phyloP scores from a whole-genome alignment of 495 filamentous ascomycete species.

The Penicillium riverlandense region DNA sequence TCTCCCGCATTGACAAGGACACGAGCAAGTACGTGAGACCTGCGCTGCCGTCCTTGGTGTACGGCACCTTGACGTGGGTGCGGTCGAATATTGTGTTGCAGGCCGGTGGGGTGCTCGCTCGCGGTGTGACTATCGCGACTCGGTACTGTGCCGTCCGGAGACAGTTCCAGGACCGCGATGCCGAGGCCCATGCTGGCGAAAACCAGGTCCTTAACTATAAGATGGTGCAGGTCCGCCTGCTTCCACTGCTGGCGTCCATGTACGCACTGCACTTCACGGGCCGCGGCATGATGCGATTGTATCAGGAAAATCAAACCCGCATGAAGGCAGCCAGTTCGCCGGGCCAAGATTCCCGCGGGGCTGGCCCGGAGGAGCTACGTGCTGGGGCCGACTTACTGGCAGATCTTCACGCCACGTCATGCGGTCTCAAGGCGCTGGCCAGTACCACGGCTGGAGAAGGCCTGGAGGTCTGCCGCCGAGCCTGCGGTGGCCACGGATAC shows the following conservation, averaged over 20 bases:
- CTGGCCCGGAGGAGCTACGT: conserved; percentile 58
- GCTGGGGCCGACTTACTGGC: conserved; percentile 60
- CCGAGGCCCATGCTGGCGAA: conserved; percentile 47
- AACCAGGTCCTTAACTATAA: conserved; percentile 69
- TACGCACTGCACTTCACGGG: conserved; percentile 72
- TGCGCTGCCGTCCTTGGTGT: conserved; percentile 56
- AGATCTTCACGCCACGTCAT: conserved; percentile 67
- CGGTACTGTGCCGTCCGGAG: conserved; percentile 61
- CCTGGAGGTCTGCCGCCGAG: conserved; percentile 62
- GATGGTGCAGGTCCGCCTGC: conserved; percentile 64
- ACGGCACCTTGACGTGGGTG: conserved; percentile 67
- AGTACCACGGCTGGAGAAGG: conserved; percentile 62
- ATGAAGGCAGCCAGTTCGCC: conserved; percentile 42
- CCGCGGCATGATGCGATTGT: conserved; percentile 58
- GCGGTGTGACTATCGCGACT: conserved; percentile 67
- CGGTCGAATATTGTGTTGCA: conserved; percentile 64
- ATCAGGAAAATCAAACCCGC: conserved; percentile 56
- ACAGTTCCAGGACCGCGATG: conserved; percentile 67
- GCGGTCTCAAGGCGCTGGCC: conserved; percentile 63
- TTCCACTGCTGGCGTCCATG: conserved; percentile 64
- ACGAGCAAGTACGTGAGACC: conserved; percentile 58
- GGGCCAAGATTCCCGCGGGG: conserved; percentile 41
- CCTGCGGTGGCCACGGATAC: conserved; percentile 71
- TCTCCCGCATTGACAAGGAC: conserved; percentile 52
- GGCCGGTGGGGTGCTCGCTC: conserved; percentile 58